Conservation (phyloP, 2,329 filamentous ascomycete species). For the Colletotrichum liriopes region DNA sequence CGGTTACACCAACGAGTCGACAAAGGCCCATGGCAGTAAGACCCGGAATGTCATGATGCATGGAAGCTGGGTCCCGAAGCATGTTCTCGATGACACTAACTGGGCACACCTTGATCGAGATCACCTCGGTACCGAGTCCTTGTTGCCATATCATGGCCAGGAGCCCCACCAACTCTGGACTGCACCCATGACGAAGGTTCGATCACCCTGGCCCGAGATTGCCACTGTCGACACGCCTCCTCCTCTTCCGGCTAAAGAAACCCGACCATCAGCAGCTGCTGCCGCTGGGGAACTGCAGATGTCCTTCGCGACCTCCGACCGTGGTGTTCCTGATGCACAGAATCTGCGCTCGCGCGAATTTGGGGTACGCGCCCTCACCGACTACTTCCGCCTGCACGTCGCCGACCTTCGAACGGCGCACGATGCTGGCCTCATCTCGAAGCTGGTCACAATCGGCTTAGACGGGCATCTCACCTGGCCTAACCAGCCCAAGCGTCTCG, state of each 20-base stretch:
- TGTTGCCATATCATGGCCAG: neutral
- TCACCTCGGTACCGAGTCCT: neutral
- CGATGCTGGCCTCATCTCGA: neutral
- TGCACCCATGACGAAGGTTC: neutral
- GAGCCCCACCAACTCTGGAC: neutral
- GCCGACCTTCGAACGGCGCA: neutral
- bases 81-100: neutral
- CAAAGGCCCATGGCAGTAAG: fast-evolving
- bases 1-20: neutral
- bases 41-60: neutral
- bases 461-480: constrained; percentile 5
- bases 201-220: neutral
- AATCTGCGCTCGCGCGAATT: neutral
- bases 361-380: too few relatives aligned
- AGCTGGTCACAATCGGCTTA: neutral
- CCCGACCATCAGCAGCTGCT: too few relatives aligned
- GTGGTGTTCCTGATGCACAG: neutral
- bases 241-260: fast-evolving
- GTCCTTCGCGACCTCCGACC: neutral
- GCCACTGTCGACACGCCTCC: neutral
- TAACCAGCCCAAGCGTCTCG: neutral
- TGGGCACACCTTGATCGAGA: neutral
- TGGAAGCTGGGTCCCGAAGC: neutral
- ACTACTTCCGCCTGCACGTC: neutral
- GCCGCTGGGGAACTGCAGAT: too few relatives aligned